Evolutionary conservation across 2,329 filamentous ascomycete genomes (phyloP).

Genomic region (Fusarium lyarnte): DNA sequence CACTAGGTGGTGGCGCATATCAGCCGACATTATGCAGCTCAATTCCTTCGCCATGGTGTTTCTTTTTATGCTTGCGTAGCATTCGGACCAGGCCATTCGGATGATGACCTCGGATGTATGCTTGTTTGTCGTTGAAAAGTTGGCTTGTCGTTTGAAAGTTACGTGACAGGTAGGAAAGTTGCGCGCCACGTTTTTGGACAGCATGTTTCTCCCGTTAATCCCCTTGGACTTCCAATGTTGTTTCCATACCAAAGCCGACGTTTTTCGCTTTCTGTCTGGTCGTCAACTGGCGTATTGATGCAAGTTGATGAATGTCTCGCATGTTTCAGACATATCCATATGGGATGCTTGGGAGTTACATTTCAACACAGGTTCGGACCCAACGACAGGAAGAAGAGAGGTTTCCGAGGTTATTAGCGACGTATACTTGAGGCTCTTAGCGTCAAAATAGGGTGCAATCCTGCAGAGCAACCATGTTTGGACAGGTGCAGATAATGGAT

Average conservation of each 20-base stretch:
- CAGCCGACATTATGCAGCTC: not conserved
- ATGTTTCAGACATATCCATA: constrained; percentile 8
- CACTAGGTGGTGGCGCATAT: too few relatives aligned
- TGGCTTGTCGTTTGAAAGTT: constrained; percentile 38
- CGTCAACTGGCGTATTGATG: not conserved
- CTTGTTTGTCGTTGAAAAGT: not conserved
- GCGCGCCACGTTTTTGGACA: not conserved
- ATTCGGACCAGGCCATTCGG: not conserved
- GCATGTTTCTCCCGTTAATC: not conserved
- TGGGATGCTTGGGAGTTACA: not conserved
- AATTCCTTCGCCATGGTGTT: not conserved
- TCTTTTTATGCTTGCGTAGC: not conserved
- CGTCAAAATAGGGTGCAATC: not conserved
- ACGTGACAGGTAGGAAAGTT: constrained; percentile 4
- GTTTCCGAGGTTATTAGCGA: too few relatives aligned
- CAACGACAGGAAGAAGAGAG: not conserved
- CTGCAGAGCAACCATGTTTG: not conserved
- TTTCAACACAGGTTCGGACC: not conserved
- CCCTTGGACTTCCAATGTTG: not conserved
- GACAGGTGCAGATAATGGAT: not conserved
- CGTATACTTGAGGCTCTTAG: not conserved
- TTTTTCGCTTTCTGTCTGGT: not conserved
- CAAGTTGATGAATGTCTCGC: constrained; percentile 11
- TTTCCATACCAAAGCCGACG: not conserved
- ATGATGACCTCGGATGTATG: not conserved